Evolutionary conservation across 352 stramenopile species (phyloP).

Genomic region (Globisporangium mamillatum): DNA sequence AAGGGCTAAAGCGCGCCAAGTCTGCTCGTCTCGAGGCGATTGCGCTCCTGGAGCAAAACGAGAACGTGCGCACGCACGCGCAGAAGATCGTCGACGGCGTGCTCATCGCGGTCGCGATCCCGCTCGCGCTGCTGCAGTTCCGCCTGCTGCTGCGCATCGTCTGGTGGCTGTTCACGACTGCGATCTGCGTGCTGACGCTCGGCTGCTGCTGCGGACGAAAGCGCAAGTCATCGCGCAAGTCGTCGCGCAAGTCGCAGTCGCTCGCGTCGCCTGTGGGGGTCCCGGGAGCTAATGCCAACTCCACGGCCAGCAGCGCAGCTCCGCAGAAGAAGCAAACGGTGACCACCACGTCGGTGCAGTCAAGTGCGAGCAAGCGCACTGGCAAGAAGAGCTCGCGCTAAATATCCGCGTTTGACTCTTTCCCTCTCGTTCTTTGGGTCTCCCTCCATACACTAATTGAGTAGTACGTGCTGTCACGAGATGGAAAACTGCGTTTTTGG

Average conservation of each 20-base stretch:
- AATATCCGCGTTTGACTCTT: neutral
- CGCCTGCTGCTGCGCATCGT: conserved; percentile 45
- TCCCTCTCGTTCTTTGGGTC: neutral
- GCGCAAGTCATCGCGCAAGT: conserved; percentile 29
- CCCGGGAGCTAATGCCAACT: neutral
- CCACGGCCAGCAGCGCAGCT: neutral
- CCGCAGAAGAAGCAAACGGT: conserved; percentile 9
- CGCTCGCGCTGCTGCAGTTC: conserved; percentile 47
- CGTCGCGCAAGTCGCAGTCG: conserved; percentile 21
- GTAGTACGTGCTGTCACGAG: neutral
- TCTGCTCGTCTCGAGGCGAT: conserved; percentile 49
- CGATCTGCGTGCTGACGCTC: conserved; percentile 46
- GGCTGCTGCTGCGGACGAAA: conserved; percentile 60
- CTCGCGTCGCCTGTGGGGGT: conserved; percentile 15
- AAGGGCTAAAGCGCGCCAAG: conserved; percentile 43
- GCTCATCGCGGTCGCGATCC: conserved; percentile 42
- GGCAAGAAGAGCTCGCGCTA: conserved; percentile 17
- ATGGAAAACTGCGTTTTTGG: conserved; percentile 1
- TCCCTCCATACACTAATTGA: neutral
- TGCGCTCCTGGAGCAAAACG: conserved; percentile 53
- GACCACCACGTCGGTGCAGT: neutral
- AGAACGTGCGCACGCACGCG: conserved; percentile 50
- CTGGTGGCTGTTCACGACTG: conserved; percentile 59
- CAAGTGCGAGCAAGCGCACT: conserved; percentile 13
- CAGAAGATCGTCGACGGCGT: conserved; percentile 67